Evolutionary conservation across 2,329 filamentous ascomycete genomes (phyloP).

Genomic region (Saccharata proteae): DNA sequence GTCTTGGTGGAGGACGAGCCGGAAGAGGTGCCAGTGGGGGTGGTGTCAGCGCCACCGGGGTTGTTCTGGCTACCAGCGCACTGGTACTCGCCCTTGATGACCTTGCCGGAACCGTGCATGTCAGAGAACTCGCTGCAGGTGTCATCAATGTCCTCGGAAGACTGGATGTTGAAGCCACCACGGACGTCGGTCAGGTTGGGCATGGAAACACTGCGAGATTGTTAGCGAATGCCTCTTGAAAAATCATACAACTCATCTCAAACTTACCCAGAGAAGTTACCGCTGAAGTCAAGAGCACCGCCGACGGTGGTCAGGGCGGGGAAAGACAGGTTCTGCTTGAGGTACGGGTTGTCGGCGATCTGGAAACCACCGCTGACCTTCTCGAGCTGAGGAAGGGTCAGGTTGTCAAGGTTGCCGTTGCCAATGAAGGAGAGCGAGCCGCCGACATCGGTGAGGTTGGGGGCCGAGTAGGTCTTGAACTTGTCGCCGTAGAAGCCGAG

Average conservation of each 20-base stretch:
- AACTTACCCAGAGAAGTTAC: slow-evolving; percentile 71
- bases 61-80: slow-evolving; percentile 29
- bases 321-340: slow-evolving; percentile 56
- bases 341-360: slow-evolving; percentile 79
- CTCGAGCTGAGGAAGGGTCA: slow-evolving; percentile 59
- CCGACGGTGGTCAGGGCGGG: slow-evolving; percentile 53
- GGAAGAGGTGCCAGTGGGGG: slow-evolving; percentile 18
- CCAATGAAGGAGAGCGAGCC: slow-evolving; percentile 45
- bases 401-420: slow-evolving; percentile 52
- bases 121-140: slow-evolving; percentile 30
- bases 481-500: slow-evolving; percentile 76
- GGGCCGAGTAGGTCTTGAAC: slow-evolving; percentile 47
- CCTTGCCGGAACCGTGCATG: slow-evolving; percentile 25
- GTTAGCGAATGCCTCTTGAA: slow-evolving; percentile 18
- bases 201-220: slow-evolving; percentile 50
- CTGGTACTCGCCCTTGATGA: slow-evolving; percentile 30
- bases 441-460: slow-evolving; percentile 59
- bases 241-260: not conserved
- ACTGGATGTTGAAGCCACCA: slow-evolving; percentile 40
- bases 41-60: slow-evolving; percentile 24
- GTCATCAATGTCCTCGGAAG: slow-evolving; percentile 27
- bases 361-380: slow-evolving; percentile 67
- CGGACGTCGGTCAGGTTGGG: slow-evolving; percentile 38
- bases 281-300: slow-evolving; percentile 75
- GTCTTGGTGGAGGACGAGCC: slow-evolving; percentile 15